A percentile compares a stretch with the other conserved stretches of the same genome.
Conservation (phyloP, 345 rosid genomes). For the Gossypium rotundifolium region DNA sequence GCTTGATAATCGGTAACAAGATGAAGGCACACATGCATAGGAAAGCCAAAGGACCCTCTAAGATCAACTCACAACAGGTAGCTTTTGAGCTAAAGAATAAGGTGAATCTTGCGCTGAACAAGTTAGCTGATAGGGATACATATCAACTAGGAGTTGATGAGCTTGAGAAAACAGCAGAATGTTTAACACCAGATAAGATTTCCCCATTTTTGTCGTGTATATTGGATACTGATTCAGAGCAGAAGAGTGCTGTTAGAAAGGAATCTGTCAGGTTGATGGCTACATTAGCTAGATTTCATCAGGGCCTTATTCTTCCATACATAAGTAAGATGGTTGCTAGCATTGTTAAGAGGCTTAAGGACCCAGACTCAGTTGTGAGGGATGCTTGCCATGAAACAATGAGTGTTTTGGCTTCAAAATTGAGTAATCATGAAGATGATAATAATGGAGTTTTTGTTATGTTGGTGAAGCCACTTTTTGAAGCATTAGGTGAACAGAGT, state of each 20-base stretch:
- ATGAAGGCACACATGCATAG: conserved; percentile 41
- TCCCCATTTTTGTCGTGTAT: conserved; percentile 73
- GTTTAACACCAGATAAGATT: conserved; percentile 47
- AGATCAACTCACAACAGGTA: conserved; percentile 40
- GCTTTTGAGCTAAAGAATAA: conserved; percentile 66
- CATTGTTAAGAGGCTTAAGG: conserved; percentile 84
- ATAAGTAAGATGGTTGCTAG: conserved; percentile 66
- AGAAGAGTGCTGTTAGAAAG: conserved; percentile 60
- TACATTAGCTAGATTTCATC: conserved; percentile 50
- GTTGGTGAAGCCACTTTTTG: conserved; percentile 74
- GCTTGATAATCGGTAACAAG: not conserved
- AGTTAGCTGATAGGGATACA: conserved; percentile 87
- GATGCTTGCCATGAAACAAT: conserved; percentile 81
- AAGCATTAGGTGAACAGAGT: conserved; percentile 90
- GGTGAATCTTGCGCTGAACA: conserved; percentile 67
- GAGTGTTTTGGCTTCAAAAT: conserved; percentile 60
- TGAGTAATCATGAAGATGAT: conserved; percentile 35
- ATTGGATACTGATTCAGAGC: conserved; percentile 66
- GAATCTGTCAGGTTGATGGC: conserved; percentile 70
- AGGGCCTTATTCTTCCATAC: conserved; percentile 40
- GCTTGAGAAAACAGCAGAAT: conserved; percentile 63
- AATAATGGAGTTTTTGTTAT: conserved; percentile 46
- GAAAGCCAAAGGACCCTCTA: conserved; percentile 42
- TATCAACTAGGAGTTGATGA: conserved; percentile 74
- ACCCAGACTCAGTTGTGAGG: conserved; percentile 74